phyloP scores from a whole-genome alignment of 139 green algal species.

The Klebsormidium nitens region DNA sequence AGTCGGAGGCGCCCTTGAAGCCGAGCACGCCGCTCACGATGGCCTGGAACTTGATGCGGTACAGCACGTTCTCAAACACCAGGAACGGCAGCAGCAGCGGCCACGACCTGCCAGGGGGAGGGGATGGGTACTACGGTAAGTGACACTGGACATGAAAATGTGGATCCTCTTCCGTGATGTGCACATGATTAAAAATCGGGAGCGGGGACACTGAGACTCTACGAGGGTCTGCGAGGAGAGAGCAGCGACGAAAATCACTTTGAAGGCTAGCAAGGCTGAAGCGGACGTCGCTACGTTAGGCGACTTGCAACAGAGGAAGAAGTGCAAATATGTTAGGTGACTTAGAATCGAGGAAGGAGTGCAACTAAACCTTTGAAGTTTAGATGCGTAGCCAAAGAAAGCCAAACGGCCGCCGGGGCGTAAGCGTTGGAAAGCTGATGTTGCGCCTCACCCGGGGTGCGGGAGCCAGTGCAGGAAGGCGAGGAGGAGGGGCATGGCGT shows the following conservation, averaged over 20 bases:
- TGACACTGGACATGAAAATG: background rate
- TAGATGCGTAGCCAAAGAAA: background rate
- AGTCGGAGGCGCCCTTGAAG: conserved; percentile 61
- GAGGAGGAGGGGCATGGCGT: conserved; percentile 19
- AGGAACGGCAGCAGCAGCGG: conserved; percentile 58
- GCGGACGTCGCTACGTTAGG: background rate
- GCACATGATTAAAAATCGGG: background rate
- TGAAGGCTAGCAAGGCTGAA: background rate
- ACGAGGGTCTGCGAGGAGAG: background rate
- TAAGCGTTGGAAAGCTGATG: too few relatives aligned
- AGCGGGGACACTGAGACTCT: background rate
- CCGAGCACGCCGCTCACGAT: conserved; percentile 44
- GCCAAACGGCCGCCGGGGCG: too few relatives aligned
- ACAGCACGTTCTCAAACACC: conserved; percentile 88
- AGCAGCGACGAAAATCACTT: background rate
- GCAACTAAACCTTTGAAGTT: background rate
- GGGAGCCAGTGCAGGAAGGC: conserved; percentile 25
- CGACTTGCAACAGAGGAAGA: background rate
- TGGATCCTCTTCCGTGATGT: background rate
- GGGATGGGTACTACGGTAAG: background rate
- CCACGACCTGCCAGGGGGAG: conserved; percentile 20
- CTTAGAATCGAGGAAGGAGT: background rate
- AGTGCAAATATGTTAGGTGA: background rate
- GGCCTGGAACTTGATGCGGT: conserved; percentile 73
- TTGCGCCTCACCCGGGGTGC: conserved; percentile 10